Evolutionary conservation across 306 rosid genomes (phyloP).

Genomic region (Vicia faba): DNA sequence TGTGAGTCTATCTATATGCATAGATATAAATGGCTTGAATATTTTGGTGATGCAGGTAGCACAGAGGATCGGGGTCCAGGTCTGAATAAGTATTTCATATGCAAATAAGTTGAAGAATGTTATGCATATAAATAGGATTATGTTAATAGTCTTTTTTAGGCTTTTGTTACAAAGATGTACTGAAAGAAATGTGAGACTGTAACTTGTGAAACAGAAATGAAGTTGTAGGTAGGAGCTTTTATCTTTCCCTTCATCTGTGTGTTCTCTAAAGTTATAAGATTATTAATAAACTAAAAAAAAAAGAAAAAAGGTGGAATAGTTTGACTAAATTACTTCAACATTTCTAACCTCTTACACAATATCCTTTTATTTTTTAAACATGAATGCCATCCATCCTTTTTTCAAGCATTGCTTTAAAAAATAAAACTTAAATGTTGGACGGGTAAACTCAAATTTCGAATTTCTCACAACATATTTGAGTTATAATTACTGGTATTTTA

Average conservation of each 20-base stretch:
- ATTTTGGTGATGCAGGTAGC: slow-evolving; percentile 66
- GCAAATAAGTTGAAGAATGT: slow-evolving; percentile 42
- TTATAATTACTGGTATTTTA: no score
- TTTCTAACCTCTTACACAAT: not conserved
- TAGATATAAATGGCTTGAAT: slow-evolving; percentile 22
- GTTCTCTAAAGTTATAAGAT: not conserved
- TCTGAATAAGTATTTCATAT: slow-evolving; percentile 35
- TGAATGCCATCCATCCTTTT: not conserved
- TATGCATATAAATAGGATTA: slow-evolving; percentile 24
- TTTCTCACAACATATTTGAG: no score
- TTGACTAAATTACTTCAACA: not conserved
- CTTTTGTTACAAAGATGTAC: slow-evolving; percentile 25
- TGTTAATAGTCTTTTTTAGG: slow-evolving; percentile 26
- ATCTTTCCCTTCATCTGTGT: not conserved
- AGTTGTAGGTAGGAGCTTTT: slow-evolving; percentile 30
- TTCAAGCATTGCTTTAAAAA: no score
- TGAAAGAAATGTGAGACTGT: slow-evolving; percentile 14
- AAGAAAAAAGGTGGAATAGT: not conserved
- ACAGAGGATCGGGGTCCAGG: slow-evolving; percentile 63
- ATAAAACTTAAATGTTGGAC: no score
- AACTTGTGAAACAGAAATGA: slow-evolving; percentile 12
- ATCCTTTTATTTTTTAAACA: not conserved
- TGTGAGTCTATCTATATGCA: not conserved
- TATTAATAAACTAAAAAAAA: not conserved
- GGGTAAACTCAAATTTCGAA: no score